These are phyloP conservation scores for Spathaspora arborariae DNA, from an alignment of 805 yeast species.

Conservation along the genomic window DNA sequence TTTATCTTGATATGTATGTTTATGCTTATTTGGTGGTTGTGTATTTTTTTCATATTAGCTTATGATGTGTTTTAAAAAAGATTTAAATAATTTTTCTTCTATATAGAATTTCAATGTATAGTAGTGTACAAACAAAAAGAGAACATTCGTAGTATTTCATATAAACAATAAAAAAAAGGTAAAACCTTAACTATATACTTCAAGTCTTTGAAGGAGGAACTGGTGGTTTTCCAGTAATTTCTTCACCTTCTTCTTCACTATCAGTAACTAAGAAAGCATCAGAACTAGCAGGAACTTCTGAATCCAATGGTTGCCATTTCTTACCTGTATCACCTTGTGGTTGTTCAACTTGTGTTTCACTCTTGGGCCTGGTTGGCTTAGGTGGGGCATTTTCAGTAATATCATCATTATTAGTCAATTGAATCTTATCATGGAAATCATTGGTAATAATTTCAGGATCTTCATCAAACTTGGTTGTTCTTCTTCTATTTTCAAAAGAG, in stretches of 20 bases:
- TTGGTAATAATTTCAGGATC: constrained; percentile 52
- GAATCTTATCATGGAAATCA: constrained; percentile 47
- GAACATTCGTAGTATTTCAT: neutral
- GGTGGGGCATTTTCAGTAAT: constrained; percentile 9
- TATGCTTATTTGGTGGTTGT: neutral
- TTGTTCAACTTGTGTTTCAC: neutral
- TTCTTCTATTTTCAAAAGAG: constrained; percentile 20
- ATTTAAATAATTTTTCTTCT: neutral
- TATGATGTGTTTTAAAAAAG: neutral
- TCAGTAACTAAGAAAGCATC: constrained; percentile 45
- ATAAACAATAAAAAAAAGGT: neutral
- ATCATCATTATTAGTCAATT: constrained; percentile 35
- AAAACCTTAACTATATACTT: neutral
- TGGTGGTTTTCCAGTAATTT: constrained; percentile 1
- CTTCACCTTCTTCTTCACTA: constrained; percentile 38
- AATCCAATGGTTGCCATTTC: constrained; percentile 38
- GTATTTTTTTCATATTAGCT: neutral
- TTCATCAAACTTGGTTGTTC: constrained; percentile 39
- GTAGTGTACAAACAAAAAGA: neutral
- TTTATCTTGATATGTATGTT: neutral
- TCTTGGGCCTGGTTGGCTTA: constrained; percentile 8
- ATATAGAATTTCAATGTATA: neutral
- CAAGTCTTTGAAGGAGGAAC: constrained; percentile 7
- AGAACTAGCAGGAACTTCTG: constrained; percentile 36
- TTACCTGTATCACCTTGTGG: constrained; percentile 8